Conservation (phyloP, 768 basidiomycete genomes). For the Podaxis sp. region DNA sequence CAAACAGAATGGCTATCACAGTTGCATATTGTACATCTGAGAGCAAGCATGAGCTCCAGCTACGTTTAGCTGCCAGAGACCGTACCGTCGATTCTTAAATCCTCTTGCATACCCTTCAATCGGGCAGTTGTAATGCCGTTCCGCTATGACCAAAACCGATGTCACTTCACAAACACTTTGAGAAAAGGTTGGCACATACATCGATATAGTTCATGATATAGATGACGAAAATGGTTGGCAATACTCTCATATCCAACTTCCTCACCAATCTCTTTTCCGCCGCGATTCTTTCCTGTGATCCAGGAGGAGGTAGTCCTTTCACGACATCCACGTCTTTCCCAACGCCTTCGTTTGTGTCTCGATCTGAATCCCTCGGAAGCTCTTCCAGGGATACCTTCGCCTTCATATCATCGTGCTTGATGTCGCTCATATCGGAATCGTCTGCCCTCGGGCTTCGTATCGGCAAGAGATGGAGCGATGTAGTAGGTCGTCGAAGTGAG, state of each 20-base stretch:
- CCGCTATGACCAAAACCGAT: slow-evolving; percentile 27
- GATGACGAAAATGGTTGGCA: slow-evolving; percentile 56
- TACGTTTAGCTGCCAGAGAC: neutral
- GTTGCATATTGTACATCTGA: slow-evolving; percentile 21
- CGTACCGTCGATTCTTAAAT: slow-evolving; percentile 39
- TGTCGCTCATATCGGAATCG: neutral
- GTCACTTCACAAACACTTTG: neutral
- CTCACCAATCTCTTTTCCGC: slow-evolving; percentile 43
- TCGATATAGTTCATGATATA: slow-evolving; percentile 66
- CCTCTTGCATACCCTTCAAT: slow-evolving; percentile 43
- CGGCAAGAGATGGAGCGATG: neutral
- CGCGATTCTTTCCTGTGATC: slow-evolving; percentile 22
- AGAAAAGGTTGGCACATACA: slow-evolving; percentile 28
- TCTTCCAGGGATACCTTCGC: slow-evolving; percentile 3
- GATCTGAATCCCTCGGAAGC: neutral
- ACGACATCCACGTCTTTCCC: neutral
- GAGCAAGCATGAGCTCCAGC: neutral
- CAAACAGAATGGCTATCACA: slow-evolving; percentile 23
- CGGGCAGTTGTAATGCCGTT: slow-evolving; percentile 44
- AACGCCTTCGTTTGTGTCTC: neutral
- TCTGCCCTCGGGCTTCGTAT: neutral
- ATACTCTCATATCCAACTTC: slow-evolving; percentile 48
- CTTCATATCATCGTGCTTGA: neutral
- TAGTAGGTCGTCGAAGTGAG: too few relatives aligned
- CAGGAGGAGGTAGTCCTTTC: slow-evolving; percentile 2